Evolutionary conservation across 768 basidiomycete genomes (phyloP).

Genomic region (Leccinum boreale): DNA sequence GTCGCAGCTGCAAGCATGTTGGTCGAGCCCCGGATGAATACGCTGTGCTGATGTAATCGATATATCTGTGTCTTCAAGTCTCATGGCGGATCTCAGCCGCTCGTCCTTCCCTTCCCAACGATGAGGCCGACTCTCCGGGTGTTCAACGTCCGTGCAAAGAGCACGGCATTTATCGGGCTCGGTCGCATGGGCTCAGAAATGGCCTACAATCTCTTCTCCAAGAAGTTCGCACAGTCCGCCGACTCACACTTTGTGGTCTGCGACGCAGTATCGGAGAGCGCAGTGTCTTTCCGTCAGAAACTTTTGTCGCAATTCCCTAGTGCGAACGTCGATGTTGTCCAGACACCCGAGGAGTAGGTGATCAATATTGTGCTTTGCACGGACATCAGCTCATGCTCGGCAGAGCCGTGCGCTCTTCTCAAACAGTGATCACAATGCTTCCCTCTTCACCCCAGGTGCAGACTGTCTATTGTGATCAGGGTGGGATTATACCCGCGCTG

Average conservation of each 20-base stretch:
- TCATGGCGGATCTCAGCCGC: neutral
- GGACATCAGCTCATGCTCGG: slow-evolving; percentile 8
- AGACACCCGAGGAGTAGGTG: slow-evolving; percentile 72
- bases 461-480: slow-evolving; percentile 59
- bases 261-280: slow-evolving; percentile 63
- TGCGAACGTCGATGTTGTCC: slow-evolving; percentile 54
- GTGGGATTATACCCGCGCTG: slow-evolving; percentile 67
- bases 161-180: slow-evolving; percentile 79
- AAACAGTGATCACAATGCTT: slow-evolving; percentile 83
- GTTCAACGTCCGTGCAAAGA: slow-evolving; percentile 42
- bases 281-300: slow-evolving; percentile 51
- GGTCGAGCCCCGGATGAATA: neutral
- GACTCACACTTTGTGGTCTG: slow-evolving; percentile 71
- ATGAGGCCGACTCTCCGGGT: slow-evolving; percentile 53
- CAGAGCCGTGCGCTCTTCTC: slow-evolving; percentile 63
- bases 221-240: slow-evolving; percentile 51
- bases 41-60: slow-evolving; percentile 12
- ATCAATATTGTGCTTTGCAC: neutral
- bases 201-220: slow-evolving; percentile 81
- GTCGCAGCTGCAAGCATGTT: slow-evolving; percentile 77
- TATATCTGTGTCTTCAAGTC: neutral
- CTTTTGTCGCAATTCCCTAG: slow-evolving; percentile 58
- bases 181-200: slow-evolving; percentile 89
- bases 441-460: slow-evolving; percentile 89
- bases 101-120: neutral